Base-by-base conservation (phyloP, 495 filamentous ascomycete species). In the Echria macrotheca region DNA sequence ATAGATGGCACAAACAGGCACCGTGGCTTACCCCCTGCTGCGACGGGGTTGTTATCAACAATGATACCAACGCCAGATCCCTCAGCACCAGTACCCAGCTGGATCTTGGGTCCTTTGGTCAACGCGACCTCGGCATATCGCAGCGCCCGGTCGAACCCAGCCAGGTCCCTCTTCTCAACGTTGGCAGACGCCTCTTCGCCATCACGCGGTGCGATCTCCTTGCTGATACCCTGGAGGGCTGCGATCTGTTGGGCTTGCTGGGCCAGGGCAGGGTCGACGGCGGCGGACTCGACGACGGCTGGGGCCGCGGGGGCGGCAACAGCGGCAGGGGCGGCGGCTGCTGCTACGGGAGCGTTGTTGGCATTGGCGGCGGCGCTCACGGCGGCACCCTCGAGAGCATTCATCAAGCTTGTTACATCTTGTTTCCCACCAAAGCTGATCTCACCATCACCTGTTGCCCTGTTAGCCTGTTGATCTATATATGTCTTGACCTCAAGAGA, bases 381-480 rank as follows among this genome's bases (percentile, higher is more conserved):
- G 23, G 73, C 73, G 28, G 73, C 72, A 41, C 73, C 73, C 61
- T 74, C 69, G 40, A 75, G 60, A 40, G 69, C 72, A 47, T 68
- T 73, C 56, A 76, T 69, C 44, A 75, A 51, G 39, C 63, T 65
- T 28, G 73, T 68, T 7, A 78, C 76, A 57, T 71, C 67, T 65
- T 78, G 71, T 39, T 69, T 69, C 32, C 72, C 70, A 48, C 75
- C 75, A 53, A 79, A 78, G 51, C 75, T 79, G 54, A 79, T 79
- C 65, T 81, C 77, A 68, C 76, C 77, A 72, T 79, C 76, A 78
- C 77, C 77, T 74, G 74, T 74, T 61, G 72, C 63, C 47, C 40
- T 54, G 4, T 42, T n/a, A n/a, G n/a, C n/a, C n/a, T n/a, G n/a
- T n/a, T n/a, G n/a, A n/a, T n/a, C n/a, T n/a, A n/a, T n/a, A n/a